Evolutionary conservation across 2,329 filamentous ascomycete genomes (phyloP), one percentile per base, ranked within the genome.

Genomic region (Nigrograna mackinnonii): DNA sequence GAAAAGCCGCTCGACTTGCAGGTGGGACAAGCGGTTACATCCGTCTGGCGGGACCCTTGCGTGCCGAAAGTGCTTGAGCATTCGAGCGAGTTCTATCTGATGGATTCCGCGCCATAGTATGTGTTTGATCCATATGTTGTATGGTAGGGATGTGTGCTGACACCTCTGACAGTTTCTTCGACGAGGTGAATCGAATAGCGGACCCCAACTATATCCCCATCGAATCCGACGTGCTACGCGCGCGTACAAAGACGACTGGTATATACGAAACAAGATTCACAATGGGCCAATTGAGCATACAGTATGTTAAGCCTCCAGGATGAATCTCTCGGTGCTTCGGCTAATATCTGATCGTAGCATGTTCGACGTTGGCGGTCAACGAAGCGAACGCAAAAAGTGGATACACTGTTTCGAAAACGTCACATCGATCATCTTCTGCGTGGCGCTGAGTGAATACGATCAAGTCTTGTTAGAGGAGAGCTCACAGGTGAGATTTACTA

Each of bases 381-480:
- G 94, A 66, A 97, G 92, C 69, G 94, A 99, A 73, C 83, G 94
- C 50, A 99, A 99, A 78, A 99, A 99, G 76, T 99, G 94, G 94
- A 99, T 99, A 66, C 94, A 99, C 74, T 99, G 94, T 75, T 99
- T 99, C 70, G 94, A 99, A 71, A 97, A 97, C 60, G 94, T 99
- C 60, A 99, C 94, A 32, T 97, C 94, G 4, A 99, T 99, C 70
- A 99, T 99, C 57, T 99, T 99, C 73, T 99, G 94, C 65, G 94
- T 99, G 49, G 94, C 94, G 13, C 75, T 99, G 57, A 97, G 91
- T 75, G 94, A 99, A 72, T 99, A 99, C 68, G 94, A 99, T 64
- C 94, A 99, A 73, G 92, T 96, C 4, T 77, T 99, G 40, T 78
- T 99, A 30, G 94, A 99, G 72, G 94, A 97, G 72, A 95, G 89